Base-by-base conservation (phyloP, 331 rosid genomes). In the Pyracantha coccinea region DNA sequence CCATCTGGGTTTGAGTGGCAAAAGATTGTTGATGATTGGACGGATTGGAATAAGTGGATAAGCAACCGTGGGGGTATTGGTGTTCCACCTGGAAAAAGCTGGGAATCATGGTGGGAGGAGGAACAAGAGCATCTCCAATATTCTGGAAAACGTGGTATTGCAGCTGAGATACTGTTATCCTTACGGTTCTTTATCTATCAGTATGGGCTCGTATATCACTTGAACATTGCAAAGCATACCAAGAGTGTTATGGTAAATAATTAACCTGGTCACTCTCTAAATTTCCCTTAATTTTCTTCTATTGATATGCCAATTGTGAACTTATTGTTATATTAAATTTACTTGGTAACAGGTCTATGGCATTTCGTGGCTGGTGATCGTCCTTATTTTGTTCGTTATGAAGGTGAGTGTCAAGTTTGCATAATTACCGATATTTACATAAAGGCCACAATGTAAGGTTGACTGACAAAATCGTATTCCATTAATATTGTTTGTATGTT, bases 101-200 rank as follows among this genome's bases (percentile, higher is more conserved):
- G 98, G 99, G 98, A 95, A 79, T 95, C 99, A 44, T 95, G 99
- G 99, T 95, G 99, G 99, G 99, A 95, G 81, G 96, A 89, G 82
- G 97, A 92, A 82, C 99, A 90, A 79, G 97, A 89, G 75, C 99
- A 95, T 89, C 97, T 95, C 69, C 93, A 58, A 28, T 75, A 92
- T 84, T 92, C 99, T 35, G 99, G 97, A 77, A 77, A 79, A 41
- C 92, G 99, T 54, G 99, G 99, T 70, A 85, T 90, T 54, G 24
- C 85, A n/a, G 88, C 83, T 19, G 99, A 92, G 86, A 95, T 95
- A 78, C 38, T 95, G 74, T 78, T 95, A 73, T 80, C 99, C 4
- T 73, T 90, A 62, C 89, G 99, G 17, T 95, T 95, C 85, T 95
- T 95, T 81, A 89, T 95, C 81, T 95, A 92, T 82, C 99, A 95